phyloP scores from a whole-genome alignment of 495 filamentous ascomycete species.

The Tuber borchii region DNA sequence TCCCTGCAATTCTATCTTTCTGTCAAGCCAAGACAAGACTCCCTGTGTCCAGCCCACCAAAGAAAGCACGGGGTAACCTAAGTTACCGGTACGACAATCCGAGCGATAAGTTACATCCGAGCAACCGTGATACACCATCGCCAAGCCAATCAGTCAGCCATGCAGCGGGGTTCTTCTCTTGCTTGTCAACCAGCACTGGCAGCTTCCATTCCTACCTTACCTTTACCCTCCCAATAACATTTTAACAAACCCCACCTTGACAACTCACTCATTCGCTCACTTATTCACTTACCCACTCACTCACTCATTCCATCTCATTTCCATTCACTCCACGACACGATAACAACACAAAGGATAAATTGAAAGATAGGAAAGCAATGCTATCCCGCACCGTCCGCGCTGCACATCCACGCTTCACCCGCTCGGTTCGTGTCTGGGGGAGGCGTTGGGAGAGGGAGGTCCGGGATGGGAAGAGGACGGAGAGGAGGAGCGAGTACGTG shows the following conservation, averaged over 20 bases:
- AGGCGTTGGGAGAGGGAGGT: conserved; percentile 14
- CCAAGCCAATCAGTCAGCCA: neutral
- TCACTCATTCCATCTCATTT: neutral
- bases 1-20: neutral
- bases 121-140: neutral
- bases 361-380: conserved; percentile 1
- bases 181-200: neutral
- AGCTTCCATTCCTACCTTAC: neutral
- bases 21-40: neutral
- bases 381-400: neutral
- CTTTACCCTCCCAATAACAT: neutral
- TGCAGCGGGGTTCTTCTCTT: neutral
- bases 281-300: neutral
- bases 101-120: neutral
- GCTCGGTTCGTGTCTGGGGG: conserved; percentile 1
- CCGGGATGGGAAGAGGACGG: conserved; percentile 11
- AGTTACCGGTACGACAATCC: neutral
- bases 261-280: neutral
- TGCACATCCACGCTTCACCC: neutral
- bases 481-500: conserved; percentile 18
- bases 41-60: neutral
- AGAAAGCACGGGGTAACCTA: neutral
- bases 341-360: neutral
- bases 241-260: neutral
- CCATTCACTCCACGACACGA: neutral